Evolutionary conservation across 345 rosid species (phyloP).

Genomic region (Citrus inodora): DNA sequence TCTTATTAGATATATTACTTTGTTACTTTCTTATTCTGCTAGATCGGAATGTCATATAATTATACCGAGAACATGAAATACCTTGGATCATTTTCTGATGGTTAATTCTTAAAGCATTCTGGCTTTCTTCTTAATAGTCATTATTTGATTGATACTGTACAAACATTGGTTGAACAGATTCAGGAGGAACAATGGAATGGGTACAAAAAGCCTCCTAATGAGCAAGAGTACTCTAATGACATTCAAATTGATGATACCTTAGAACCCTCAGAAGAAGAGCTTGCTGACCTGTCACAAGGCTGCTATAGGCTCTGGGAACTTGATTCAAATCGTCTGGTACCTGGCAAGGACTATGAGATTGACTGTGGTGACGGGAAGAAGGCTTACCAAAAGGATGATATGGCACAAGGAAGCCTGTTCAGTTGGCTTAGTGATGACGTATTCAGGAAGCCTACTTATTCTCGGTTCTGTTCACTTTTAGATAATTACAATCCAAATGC

Average conservation of each 20-base stretch:
- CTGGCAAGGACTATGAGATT: conserved; percentile 78
- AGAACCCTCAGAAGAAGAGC: conserved; percentile 69
- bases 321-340: conserved; percentile 67
- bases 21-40: neutral
- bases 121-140: neutral
- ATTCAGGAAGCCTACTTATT: conserved; percentile 62
- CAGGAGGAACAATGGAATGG: conserved; percentile 72
- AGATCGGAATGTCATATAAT: neutral
- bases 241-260: conserved; percentile 35
- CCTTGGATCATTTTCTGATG: neutral
- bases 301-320: conserved; percentile 92
- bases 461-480: conserved; percentile 85
- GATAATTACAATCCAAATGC: conserved; percentile 85
- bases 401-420: conserved; percentile 75
- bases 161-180: conserved; percentile 39
- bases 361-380: conserved; percentile 94
- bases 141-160: neutral
- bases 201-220: conserved; percentile 60
- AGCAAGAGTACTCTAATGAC: conserved; percentile 71
- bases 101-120: neutral
- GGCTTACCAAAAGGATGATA: conserved; percentile 62
- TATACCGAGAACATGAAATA: neutral
- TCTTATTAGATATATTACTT: neutral
- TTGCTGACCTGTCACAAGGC: conserved; percentile 71
- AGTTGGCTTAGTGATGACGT: conserved; percentile 67